Conservation (phyloP, 192 early-diverging fungal species). For the Chytriomyces sp. region DNA sequence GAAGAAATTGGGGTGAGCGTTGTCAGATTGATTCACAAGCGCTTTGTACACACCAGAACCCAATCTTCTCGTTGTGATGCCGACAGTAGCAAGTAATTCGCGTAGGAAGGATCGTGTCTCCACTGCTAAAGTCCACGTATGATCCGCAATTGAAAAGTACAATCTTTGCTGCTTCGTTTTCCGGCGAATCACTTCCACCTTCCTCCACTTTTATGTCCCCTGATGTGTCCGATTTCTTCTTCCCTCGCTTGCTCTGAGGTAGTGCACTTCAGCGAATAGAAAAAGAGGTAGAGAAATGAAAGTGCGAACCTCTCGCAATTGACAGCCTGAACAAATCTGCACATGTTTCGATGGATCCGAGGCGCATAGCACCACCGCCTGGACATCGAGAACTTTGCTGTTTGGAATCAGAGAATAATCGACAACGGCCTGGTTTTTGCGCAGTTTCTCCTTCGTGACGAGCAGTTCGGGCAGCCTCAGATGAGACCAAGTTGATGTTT, state of each 20-base stretch:
- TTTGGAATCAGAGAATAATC: constrained; percentile 38
- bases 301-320: constrained; percentile 75
- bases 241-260: constrained; percentile 21
- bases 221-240: constrained; percentile 20
- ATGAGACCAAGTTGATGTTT: constrained; percentile 80
- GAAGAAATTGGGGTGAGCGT: constrained; percentile 9
- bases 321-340: constrained; percentile 80
- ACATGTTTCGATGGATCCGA: constrained; percentile 79
- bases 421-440: constrained; percentile 50
- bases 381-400: constrained; percentile 65
- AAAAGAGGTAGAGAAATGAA: constrained; percentile 65
- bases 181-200: no score
- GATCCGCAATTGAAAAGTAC: constrained; percentile 88
- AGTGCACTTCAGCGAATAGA: no score
- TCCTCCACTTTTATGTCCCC: constrained; percentile 36
- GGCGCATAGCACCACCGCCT: constrained; percentile 83
- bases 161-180: constrained; percentile 77
- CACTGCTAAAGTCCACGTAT: constrained; percentile 84
- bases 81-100: constrained; percentile 97
- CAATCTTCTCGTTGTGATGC: constrained; percentile 91
- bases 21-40: background rate
- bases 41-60: constrained; percentile 71
- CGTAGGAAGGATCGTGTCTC: constrained; percentile 86
- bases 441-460: constrained; percentile 71
- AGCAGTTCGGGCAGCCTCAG: constrained; percentile 82